Conservation (phyloP, 2,329 filamentous ascomycete genomes). For the Fulvia fulva region DNA sequence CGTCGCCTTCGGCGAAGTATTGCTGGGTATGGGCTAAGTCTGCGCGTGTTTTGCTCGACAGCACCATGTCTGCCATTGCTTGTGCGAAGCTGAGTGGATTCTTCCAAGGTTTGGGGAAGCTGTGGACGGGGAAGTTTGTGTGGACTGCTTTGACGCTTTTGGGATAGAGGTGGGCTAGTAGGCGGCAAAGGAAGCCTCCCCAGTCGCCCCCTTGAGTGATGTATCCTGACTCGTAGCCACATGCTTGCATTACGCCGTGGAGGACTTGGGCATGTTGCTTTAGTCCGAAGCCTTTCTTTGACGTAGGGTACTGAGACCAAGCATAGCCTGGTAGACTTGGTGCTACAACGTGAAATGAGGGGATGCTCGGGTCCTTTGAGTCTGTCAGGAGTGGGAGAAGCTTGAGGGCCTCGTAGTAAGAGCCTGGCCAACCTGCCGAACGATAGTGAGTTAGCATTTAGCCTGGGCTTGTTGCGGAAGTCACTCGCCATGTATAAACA, state of each 20-base stretch:
- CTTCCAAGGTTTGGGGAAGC: not conserved
- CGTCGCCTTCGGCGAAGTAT: not conserved
- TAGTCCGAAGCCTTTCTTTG: conserved; percentile 22
- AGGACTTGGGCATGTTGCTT: conserved; percentile 31
- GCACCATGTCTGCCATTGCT: not conserved
- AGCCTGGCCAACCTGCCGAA: no score
- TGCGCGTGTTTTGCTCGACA: not conserved
- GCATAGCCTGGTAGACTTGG: conserved; percentile 46
- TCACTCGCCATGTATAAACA: conserved; percentile 62
- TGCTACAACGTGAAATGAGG: conserved; percentile 47
- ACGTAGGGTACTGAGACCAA: conserved; percentile 36
- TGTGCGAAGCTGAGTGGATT: not conserved
- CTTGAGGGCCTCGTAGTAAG: conserved; percentile 63
- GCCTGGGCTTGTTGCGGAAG: no score
- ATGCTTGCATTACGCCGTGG: conserved; percentile 64
- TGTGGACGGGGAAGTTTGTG: conserved; percentile 49
- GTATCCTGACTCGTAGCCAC: conserved; percentile 59
- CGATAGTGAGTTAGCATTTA: no score
- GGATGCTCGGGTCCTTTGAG: conserved; percentile 21
- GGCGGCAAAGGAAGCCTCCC: conserved; percentile 62
- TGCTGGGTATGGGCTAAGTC: not conserved
- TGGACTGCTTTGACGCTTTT: conserved; percentile 54
- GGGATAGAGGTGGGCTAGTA: conserved; percentile 56
- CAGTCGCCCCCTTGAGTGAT: conserved; percentile 63
- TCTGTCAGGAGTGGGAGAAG: conserved; percentile 48